A percentile compares a stretch with the other conserved stretches of the same genome.
Conservation (phyloP, 2,329 filamentous ascomycete genomes). For the Exophiala sp. region DNA sequence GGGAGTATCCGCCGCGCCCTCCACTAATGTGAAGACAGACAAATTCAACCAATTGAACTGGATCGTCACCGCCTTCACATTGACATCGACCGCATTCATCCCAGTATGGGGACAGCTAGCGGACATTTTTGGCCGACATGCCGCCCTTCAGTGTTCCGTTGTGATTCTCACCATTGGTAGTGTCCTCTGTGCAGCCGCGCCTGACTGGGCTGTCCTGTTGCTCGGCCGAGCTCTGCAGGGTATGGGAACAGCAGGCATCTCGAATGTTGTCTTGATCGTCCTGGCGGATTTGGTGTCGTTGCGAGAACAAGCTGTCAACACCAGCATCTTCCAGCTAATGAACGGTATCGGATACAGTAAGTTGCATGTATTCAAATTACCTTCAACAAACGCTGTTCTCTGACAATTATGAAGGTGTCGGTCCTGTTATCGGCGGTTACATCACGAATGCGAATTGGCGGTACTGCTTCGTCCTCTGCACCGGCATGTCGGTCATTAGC, state of each 20-base stretch:
- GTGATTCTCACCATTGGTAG: constrained; percentile 53
- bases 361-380: not conserved
- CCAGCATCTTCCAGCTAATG: constrained; percentile 56
- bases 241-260: constrained; percentile 49
- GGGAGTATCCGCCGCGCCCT: not conserved
- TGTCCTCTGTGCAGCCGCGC: constrained; percentile 46
- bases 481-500: constrained; percentile 19
- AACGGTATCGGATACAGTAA: constrained; percentile 53
- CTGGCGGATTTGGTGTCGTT: constrained; percentile 45
- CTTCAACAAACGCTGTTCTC: not conserved
- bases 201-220: constrained; percentile 46
- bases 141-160: constrained; percentile 51
- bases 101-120: constrained; percentile 48
- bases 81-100: constrained; percentile 54
- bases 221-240: constrained; percentile 49
- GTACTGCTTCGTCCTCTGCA: constrained; percentile 51
- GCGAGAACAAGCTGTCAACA: constrained; percentile 57
- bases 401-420: constrained; percentile 34
- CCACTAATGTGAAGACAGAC: constrained; percentile 52
- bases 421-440: constrained; percentile 55
- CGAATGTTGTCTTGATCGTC: constrained; percentile 51
- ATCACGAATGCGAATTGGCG: constrained; percentile 54
- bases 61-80: constrained; percentile 61
- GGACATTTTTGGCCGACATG: constrained; percentile 49
- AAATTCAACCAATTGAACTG: constrained; percentile 41